Base-by-base conservation (phyloP, 1,139 yeast species). In the Lodderomyces jiufengensis region DNA sequence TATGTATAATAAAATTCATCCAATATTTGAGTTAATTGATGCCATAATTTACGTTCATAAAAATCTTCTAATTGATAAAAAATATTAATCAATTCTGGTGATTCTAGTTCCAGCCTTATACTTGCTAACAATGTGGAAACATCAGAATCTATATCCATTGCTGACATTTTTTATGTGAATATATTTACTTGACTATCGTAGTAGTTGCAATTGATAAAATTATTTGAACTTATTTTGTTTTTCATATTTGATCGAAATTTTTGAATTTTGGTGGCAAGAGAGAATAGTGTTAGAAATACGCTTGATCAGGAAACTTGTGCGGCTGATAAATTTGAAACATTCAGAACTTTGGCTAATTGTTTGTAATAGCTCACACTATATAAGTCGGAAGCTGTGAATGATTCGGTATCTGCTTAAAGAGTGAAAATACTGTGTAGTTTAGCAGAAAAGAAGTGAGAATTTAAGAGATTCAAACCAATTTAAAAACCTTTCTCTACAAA, bases 41-140 rank as follows among this genome's bases (percentile, higher is more conserved):
- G 77, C 80, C 80, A 77, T 51, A 76, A 71, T 67, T 86, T 87
- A 50, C 95, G 74, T 56, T 90, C 97, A 63, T 87, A 85, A 44
- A 70, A 70, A 51, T 88, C 96, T 55, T 90, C 97, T 55, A 92
- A 76, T 39, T 82, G 79, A 53, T 80, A 82, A 49, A 84, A 76
- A 30, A 78, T 63, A 28, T 79, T 74, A n/a, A 76, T 72, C 30
- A 78, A 56, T 29, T 85, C 76, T 28, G 81, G 78, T 1, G 78
- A 71, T 39, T 80, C 85, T 7, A 79, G 71, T 52, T 82, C 85
- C 57, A 74, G 73, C 42, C 96, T 76, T 40, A 90, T 67, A 3
- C 81, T 72, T 30, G 83, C 79, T 48, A 88, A 71, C 11, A 82
- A 78, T 5, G 86, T 81, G 25, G 85, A 62, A 24, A 66, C 61